Base-by-base conservation (phyloP, 139 green algal species). In the Ettlia oleoabundans region DNA sequence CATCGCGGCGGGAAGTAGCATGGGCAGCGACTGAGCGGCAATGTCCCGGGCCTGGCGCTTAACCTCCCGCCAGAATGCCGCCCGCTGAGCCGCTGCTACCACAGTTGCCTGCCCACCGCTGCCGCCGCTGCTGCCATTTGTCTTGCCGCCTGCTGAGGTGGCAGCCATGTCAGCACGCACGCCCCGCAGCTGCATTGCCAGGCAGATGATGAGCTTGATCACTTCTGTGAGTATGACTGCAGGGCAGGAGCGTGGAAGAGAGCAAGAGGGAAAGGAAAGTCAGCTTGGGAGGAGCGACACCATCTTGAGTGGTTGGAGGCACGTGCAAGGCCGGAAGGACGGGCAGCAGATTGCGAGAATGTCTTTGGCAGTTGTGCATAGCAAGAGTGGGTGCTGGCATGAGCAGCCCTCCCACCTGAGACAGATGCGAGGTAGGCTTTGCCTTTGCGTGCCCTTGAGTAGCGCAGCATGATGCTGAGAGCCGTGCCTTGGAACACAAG, bases 131-230 rank as follows among this genome's bases (percentile, higher is more conserved):
- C 6, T 70, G 71, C 47, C 28, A 35, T 41, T n/a, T n/a, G 61
- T 1, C 35, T 19, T 37, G 33, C 47, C 35, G 35, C 65, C 65
- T 19, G 65, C 67, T 61, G 47, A 19, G 38, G 19, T 26, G 69
- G 73, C 66, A 37, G 70, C 40, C 69, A 79, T 38, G 28, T 80
- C 73, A 3, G 53, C 73, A 3, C 37, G 82, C 78, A 85, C 18
- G 33, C 18, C 55, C 0, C 74, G 37, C 32, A 83, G 53, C 78
- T 91, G 73, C 38, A 86, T 83, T 1, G 32, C 72, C 62, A 91
- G 26, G 82, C 89, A 93, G 26, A 93, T 80, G 10, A 72, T 18
- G 52, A 93, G 72, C 80, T 93, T 93, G 40, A 89, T 85, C 28
- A 79, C 22, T 84, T 93, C 89, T 13, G 89, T 89, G 24, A 82